Conservation (phyloP, 805 yeast species). For the Tetrapisispora nanseiensis region DNA sequence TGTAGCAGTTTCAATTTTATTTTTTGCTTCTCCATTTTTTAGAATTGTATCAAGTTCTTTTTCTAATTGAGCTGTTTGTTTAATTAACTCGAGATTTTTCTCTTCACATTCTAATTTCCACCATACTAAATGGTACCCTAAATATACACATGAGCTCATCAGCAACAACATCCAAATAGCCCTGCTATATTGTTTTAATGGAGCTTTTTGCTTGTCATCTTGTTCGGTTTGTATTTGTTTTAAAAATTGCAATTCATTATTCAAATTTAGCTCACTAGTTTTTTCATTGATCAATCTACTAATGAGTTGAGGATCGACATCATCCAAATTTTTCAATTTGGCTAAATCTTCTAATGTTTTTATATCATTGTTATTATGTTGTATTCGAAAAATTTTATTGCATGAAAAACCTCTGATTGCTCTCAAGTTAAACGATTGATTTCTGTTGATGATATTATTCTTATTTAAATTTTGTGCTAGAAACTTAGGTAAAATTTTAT, state of each 20-base stretch:
- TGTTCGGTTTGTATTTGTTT: slow-evolving; percentile 17
- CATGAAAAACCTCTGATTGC: neutral
- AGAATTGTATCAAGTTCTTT: neutral
- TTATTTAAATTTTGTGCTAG: neutral
- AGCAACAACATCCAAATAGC: slow-evolving; percentile 26
- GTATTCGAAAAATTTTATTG: no score
- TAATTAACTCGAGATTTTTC: slow-evolving; percentile 15
- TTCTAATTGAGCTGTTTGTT: slow-evolving; percentile 15
- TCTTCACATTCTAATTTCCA: slow-evolving; percentile 24
- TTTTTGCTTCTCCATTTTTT: neutral
- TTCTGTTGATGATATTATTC: neutral
- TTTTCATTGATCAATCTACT: slow-evolving; percentile 23
- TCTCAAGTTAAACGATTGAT: neutral
- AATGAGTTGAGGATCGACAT: slow-evolving; percentile 27
- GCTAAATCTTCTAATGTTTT: slow-evolving; percentile 26
- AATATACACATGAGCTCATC: slow-evolving; percentile 25
- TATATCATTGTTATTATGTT: slow-evolving; percentile 6
- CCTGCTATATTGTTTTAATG: slow-evolving; percentile 19
- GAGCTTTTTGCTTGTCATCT: slow-evolving; percentile 5
- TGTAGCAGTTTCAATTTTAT: neutral
- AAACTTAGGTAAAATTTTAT: no score
- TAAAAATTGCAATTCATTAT: slow-evolving; percentile 23
- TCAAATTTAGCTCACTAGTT: slow-evolving; percentile 21
- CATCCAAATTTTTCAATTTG: slow-evolving; percentile 23
- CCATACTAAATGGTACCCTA: slow-evolving; percentile 22